Evolutionary conservation across 2,329 filamentous ascomycete genomes (phyloP), one percentile per base, ranked within the genome.

Genomic region (Fusarium falciforme): DNA sequence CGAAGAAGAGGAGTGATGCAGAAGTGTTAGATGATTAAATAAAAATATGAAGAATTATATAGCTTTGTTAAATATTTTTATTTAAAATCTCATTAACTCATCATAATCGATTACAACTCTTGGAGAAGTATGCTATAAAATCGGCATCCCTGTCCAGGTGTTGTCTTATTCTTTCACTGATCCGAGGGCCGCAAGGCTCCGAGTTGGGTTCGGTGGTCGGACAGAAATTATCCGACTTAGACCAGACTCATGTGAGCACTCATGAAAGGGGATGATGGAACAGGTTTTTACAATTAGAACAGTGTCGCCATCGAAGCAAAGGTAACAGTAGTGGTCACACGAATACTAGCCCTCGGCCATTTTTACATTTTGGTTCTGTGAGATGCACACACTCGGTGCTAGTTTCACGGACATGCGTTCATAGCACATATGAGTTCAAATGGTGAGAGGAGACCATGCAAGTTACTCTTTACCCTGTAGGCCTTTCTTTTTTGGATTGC

Each of bases 221-320:
- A 49, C 14, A 49, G 44, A 49, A 27, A 49, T 49, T 49, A 49
- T 49, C 44, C 44, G 44, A 49, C 44, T 49, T 49, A 27, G 16
- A 49, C 25, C 22, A 6, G 9, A 27, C 25, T 49, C 8, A 17
- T 27, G 44, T 5, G 44, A 44, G 40, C 40, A 44, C 20, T 49
- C 2, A 49, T 49, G 44, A 11, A 27, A 17, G 22, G 22, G 14
- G 10, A 27, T 2, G 44, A n/a, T 44, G 1, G 7, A 44, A 22
- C 40, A 49, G 14, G 14, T 27, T 25, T 10, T 9, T 4, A 27
- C 16, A 22, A 47, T 17, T 17, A 1, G 25, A 47, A 22, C 40
- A 11, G 20, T 42, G n/a, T 42, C 8, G 27, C 22, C 8, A n/a
- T 17, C 2, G 8, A 49, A 49, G 44, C 0, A 49, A 7, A 27